Base-by-base conservation (phyloP, 73 alveolate species). In the Paramecium pentaurelia region DNA sequence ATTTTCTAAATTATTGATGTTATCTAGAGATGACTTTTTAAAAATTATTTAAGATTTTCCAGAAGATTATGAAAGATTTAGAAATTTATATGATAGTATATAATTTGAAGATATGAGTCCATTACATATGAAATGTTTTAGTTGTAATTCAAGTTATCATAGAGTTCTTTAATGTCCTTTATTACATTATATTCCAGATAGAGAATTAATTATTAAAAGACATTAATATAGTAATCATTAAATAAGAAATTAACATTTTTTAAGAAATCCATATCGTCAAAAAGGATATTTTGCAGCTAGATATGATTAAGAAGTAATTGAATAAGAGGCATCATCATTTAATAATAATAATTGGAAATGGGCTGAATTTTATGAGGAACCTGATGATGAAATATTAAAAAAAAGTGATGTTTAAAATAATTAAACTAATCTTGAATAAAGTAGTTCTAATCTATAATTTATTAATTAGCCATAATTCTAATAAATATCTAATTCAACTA, bases 131-230 rank as follows among this genome's bases (percentile, higher is more conserved):
- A 40, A 60, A 34, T 89, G 94, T 71, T 89, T 42, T 71, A 40
- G 86, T 20, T 89, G 94, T 12, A 45, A 54, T 45, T 71, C 92
- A 20, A 89, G 54, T 34, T 45, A 70, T 42, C 94, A 89, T 83
- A 70, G 92, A 28, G 88, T 89, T 14, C 71, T 71, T 44, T 38
- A 89, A 89, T 89, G 94, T 45, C 94, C 94, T 16, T 89, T 83
- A 71, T 44, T 89, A 6, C 94, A 89, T 73, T 89, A 64, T 47
- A 89, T 71, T 44, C 90, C 94, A n/a, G 94, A 89, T 89, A 71
- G 58, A 47, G 94, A 89, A 89, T 45, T 71, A 71, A 71, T 71
- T 18, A 71, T 89, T 25, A 71, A 71, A 36, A 89, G 60, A 25
- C 51, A 89, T n/a, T 18, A 40, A 3, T 89, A 1, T 73, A 71